Evolutionary conservation across 495 filamentous ascomycete species (phyloP), one percentile per base, ranked within the genome.

Genomic region (Extremus antarcticus): DNA sequence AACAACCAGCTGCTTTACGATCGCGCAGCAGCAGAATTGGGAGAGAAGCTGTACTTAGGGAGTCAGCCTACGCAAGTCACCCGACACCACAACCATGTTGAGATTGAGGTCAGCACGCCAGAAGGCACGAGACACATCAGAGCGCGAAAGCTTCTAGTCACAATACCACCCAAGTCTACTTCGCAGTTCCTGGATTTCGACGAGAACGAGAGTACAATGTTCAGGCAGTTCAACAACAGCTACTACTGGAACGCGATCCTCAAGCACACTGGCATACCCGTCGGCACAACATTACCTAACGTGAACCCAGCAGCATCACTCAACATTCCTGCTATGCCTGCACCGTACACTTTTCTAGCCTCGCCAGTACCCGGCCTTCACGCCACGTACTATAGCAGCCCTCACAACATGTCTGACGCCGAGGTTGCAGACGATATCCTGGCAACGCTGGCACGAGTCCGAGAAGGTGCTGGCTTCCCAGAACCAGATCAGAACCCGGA

Each of bases 191-290:
- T 74, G 47, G 66, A 70, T 51, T 68, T 77, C 8, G 57, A 63
- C 48, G 0, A 43, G 0, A 47, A 55, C 16, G 77, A 81, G 53
- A 23, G 38, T 0, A 13, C 17, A 0, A 23, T 79, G 3, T 76
- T 81, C 39, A 29, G 51, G 8, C 66, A 74, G 43, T 73, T 74
- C 56, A 47, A 43, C 19, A 52, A 55, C 54, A 67, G 53, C 13
- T 70, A 59, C 1, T 80, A 77, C 65, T 80, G 72, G 55, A 70
- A 68, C 16, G 64, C 63, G 10, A 45, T 78, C 0, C 22, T 78
- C 11, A 63, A 61, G 20, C 65, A 76, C 51, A 71, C 71, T 21
- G 71, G 70, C 3, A 56, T 77, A 15, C 70, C 71, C 2, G 21
- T 51, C 20, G 59, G 56, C 29, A n/a, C 58, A 9, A 32, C 50